phyloP scores from a whole-genome alignment of 2,329 filamentous ascomycete genomes.

The Dactylonectria macrodidyma region DNA sequence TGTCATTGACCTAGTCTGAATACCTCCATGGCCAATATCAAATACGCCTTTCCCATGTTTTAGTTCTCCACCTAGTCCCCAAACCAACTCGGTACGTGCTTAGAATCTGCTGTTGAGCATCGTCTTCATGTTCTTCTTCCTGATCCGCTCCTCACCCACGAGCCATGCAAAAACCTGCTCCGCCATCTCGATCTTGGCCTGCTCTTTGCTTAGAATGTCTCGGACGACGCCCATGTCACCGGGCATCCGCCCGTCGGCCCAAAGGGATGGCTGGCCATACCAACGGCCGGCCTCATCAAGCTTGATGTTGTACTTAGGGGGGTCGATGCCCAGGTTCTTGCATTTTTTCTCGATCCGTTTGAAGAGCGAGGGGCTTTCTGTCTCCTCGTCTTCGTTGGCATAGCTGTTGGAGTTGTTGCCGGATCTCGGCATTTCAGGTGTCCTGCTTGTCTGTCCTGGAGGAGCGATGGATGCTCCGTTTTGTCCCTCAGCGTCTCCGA shows the following conservation, averaged over 20 bases:
- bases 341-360: slow-evolving; percentile 54
- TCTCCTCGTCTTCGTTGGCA: slow-evolving; percentile 13
- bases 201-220: slow-evolving; percentile 52
- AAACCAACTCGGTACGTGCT: not conserved
- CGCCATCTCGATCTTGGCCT: slow-evolving; percentile 57
- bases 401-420: not conserved
- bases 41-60: not conserved
- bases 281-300: slow-evolving; percentile 44
- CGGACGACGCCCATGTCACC: slow-evolving; percentile 51
- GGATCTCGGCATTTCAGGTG: not conserved
- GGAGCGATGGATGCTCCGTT: slow-evolving; percentile 16
- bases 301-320: slow-evolving; percentile 54
- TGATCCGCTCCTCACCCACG: slow-evolving; percentile 38
- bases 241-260: slow-evolving; percentile 50
- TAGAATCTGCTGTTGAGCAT: slow-evolving; percentile 12
- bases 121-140: slow-evolving; percentile 16
- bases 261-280: slow-evolving; percentile 54
- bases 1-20: not conserved
- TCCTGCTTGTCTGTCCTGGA: not conserved
- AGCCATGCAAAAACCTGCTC: slow-evolving; percentile 57
- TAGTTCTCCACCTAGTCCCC: not conserved
- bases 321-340: slow-evolving; percentile 48
- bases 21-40: not conserved
- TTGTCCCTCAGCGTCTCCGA: slow-evolving; percentile 32
- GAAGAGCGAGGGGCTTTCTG: slow-evolving; percentile 30